Percentiles rank a stretch among this genome's conserved stretches.
These are phyloP conservation scores for Blastomyces emzantsi DNA, from an alignment of 2,329 filamentous ascomycete species.

Conservation along the genomic window DNA sequence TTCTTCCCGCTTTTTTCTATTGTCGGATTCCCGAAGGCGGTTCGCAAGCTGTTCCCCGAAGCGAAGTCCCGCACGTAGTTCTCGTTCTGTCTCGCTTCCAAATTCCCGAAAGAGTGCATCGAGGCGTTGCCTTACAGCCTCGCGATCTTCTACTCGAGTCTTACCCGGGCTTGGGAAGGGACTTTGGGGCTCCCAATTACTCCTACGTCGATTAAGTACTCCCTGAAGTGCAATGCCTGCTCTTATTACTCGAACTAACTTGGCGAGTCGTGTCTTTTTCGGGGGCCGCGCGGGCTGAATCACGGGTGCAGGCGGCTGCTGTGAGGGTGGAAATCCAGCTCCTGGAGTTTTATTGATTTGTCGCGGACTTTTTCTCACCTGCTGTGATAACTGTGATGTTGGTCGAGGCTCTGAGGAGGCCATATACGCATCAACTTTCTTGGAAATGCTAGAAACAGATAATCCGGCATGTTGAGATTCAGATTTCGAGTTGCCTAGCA, in stretches of 20 bases:
- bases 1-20: conserved; percentile 3
- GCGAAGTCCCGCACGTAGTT: conserved; percentile 34
- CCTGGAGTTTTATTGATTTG: background rate
- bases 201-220: conserved; percentile 21
- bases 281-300: conserved; percentile 8
- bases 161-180: conserved; percentile 13
- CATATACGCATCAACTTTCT: background rate
- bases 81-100: conserved; percentile 29
- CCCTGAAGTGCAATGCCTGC: conserved; percentile 32
- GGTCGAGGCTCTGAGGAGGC: background rate
- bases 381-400: background rate
- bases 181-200: conserved; percentile 12
- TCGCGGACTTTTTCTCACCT: background rate
- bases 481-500: conserved; percentile 10
- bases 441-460: background rate
- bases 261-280: conserved; percentile 20
- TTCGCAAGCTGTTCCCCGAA: conserved; percentile 38
- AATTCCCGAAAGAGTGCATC: conserved; percentile 33
- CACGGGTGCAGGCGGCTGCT: conserved; percentile 15
- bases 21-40: conserved; percentile 21
- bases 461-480: background rate
- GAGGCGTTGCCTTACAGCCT: conserved; percentile 23
- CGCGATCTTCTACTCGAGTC: conserved; percentile 15
- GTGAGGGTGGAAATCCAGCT: conserved; percentile 10
- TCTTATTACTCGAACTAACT: conserved; percentile 29